These are phyloP conservation scores for Wickerhamiella australiensis DNA, from an alignment of 805 yeast species.

Conservation along the genomic window DNA sequence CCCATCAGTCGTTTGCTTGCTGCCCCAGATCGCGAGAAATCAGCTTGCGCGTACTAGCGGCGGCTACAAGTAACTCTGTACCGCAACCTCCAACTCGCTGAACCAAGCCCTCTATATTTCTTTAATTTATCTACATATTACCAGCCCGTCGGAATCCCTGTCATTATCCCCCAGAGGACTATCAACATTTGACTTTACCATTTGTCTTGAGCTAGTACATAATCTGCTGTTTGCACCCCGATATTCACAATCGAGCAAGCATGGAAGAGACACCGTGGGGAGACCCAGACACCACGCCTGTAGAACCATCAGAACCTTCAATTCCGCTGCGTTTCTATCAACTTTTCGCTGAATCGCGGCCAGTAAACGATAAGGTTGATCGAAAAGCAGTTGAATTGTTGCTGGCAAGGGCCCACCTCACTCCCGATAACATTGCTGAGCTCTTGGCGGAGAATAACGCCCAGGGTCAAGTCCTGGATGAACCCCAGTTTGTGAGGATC, in stretches of 20 bases:
- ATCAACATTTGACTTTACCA: no score
- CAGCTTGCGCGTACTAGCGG: no score
- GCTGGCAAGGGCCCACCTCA: slow-evolving; percentile 4
- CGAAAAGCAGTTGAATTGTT: background rate
- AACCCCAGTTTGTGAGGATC: background rate
- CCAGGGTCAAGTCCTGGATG: background rate
- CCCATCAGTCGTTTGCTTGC: background rate
- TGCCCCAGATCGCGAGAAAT: no score
- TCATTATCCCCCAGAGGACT: no score
- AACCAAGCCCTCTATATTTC: no score
- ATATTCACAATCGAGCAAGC: no score
- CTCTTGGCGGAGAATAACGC: background rate
- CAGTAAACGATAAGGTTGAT: background rate
- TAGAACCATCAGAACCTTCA: background rate
- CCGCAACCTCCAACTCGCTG: no score
- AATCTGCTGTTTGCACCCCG: no score
- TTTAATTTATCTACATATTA: no score
- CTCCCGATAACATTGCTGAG: background rate
- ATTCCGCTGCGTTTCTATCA: slow-evolving; percentile 3
- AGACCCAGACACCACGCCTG: background rate
- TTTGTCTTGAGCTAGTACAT: no score
- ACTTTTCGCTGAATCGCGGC: slow-evolving; percentile 6
- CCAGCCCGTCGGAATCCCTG: no score
- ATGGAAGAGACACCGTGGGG: slow-evolving; percentile 3
- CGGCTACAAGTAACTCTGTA: no score